Conservation (phyloP, 495 filamentous ascomycete genomes). For the Penicillium antarcticum region DNA sequence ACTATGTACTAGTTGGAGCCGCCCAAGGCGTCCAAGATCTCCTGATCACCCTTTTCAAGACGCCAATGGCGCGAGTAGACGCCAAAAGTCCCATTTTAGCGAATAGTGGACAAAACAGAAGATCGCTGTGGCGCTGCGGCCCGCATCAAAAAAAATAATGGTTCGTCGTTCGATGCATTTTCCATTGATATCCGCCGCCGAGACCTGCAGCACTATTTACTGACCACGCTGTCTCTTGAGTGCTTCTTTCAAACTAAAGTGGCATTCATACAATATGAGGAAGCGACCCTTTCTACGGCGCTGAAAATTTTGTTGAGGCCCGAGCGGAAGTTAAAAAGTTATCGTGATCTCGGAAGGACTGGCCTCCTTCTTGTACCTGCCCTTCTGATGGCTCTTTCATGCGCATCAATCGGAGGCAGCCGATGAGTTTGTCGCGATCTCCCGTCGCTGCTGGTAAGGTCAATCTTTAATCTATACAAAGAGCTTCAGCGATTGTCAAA, state of each 20-base stretch:
- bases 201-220: background rate
- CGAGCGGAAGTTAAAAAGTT: background rate
- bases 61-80: background rate
- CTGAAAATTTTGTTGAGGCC: background rate
- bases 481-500: background rate
- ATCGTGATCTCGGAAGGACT: constrained; percentile 4
- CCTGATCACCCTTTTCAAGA: background rate
- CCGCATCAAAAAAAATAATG: too few relatives aligned
- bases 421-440: constrained; percentile 4
- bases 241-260: background rate
- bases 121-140: too few relatives aligned
- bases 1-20: background rate
- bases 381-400: background rate
- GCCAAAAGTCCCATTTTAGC: background rate
- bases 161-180: too few relatives aligned
- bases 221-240: background rate
- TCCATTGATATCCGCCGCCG: background rate
- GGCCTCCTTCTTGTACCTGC: constrained; percentile 4
- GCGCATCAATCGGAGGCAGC: constrained; percentile 15
- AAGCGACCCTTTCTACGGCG: background rate
- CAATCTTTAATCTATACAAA: background rate
- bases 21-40: background rate
- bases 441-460: constrained; percentile 6
- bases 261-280: background rate
- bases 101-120: background rate